Conservation (phyloP, 2,329 filamentous ascomycete species). For the Trematosphaeria pertusa region DNA sequence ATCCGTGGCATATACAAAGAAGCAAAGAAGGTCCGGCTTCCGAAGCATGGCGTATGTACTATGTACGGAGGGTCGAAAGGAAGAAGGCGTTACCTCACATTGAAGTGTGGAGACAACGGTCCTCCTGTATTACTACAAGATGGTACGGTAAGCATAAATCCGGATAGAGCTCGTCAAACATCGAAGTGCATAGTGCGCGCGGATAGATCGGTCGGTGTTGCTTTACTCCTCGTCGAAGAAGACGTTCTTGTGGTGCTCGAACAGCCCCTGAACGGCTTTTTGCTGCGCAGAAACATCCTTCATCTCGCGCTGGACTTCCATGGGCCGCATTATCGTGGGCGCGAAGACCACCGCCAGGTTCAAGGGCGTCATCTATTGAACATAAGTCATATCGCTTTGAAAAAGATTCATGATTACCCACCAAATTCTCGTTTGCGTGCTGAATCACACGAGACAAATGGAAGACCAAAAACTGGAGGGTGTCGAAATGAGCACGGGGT, state of each 20-base stretch:
- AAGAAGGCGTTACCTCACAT: constrained; percentile 3
- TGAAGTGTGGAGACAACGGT: too few relatives aligned
- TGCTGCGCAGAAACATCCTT: constrained; percentile 96
- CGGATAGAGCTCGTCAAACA: neutral
- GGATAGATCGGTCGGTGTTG: neutral
- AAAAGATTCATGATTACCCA: constrained; percentile 59
- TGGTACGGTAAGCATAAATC: neutral
- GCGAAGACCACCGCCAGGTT: constrained; percentile 98
- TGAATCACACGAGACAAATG: constrained; percentile 87
- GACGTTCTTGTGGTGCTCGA: constrained; percentile 85
- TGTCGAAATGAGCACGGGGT: constrained; percentile 84
- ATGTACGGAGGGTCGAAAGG: constrained; percentile 5
- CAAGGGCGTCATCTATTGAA: constrained; percentile 87
- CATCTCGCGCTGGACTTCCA: constrained; percentile 91
- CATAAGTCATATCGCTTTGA: neutral
- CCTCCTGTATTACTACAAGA: constrained; percentile 9
- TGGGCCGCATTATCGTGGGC: constrained; percentile 93
- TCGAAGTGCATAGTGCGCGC: too few relatives aligned
- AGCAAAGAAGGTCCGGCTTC: constrained; percentile 5
- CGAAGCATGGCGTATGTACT: constrained; percentile 2
- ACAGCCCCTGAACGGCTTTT: constrained; percentile 86
- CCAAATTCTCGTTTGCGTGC: constrained; percentile 83
- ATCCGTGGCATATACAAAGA: constrained; percentile 17
- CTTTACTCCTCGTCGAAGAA: constrained; percentile 60
- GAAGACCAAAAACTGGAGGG: constrained; percentile 91